Evolutionary conservation across 371 early-diverging fungal genomes (phyloP), one percentile per base, ranked within the genome.

Genomic region (Mucor velutinosus): DNA sequence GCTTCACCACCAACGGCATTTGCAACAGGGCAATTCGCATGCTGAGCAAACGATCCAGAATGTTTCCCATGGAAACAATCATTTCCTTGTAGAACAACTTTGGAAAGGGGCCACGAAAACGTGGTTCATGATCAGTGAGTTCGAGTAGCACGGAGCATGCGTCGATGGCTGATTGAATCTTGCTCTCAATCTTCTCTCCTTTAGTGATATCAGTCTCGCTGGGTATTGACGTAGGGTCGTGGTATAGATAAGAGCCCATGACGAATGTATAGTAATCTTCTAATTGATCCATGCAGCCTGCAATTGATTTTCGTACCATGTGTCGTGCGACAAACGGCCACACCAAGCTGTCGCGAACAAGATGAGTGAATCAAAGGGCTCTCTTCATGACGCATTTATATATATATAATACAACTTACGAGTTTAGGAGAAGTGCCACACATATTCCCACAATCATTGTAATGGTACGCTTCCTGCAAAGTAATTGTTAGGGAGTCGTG

Each of bases 301-400:
- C 69, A 41, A 84, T 61, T 0, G 84, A 79, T 62, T 84, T 88
- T 19, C 88, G 80, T 25, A 86, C 76, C 47, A 85, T 84, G 43
- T 81, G 83, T 25, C 87, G 78, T 1, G 90, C 90, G 17, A 87
- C 73, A 68, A 86, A 88, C 15, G 90, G 90, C 88, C 88, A 89
- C 0, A 89, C 64, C 37, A 83, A 33, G 60, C 86, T 83, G 56
- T 39, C 1, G 11, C 4, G 41, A 41, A 41, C 37, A 14, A 14
- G 3, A 41, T 17, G 41, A 41, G 41, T 41, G 25, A 35, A n/a
- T n/a, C n/a, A n/a, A n/a, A n/a, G n/a, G n/a, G n/a, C n/a, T 10
- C 45, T 56, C n/a, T 41, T 27, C 45, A 15, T 33, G 30, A 5
- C 30, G 30, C 2, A 30, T 30, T 30, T 30, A 30, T 5, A 30